A percentile compares a stretch with the other conserved stretches of the same genome.
phyloP scores from a whole-genome alignment of 352 stramenopile genomes.

The Phytopythium boreale region DNA sequence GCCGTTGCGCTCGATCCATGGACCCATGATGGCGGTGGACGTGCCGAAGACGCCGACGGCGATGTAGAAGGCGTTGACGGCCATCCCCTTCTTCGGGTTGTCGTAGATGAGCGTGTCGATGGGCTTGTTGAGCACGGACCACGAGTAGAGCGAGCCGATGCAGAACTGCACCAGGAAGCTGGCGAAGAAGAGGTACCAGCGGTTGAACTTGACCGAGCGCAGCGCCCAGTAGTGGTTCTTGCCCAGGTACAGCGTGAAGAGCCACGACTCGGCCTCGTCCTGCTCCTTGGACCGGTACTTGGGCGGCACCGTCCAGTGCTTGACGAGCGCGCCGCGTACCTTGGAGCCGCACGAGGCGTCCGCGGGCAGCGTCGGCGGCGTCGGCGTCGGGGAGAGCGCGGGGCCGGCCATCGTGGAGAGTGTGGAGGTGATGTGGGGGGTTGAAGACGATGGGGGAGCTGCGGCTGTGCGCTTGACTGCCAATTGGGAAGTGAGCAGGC shows the following conservation, averaged over 20 bases:
- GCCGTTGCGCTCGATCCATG: conserved; percentile 65
- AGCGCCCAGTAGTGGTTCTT: conserved; percentile 51
- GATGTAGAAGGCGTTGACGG: conserved; percentile 74
- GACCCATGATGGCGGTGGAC: conserved; percentile 65
- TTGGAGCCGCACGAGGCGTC: conserved; percentile 29
- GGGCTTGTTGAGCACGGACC: conserved; percentile 71
- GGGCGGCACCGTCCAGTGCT: conserved; percentile 51
- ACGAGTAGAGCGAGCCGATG: conserved; percentile 68
- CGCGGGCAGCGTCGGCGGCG: conserved; percentile 5
- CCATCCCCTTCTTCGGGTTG: conserved; percentile 34
- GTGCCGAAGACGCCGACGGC: conserved; percentile 57
- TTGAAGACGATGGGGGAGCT: neutral
- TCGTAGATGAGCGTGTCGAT: conserved; percentile 51
- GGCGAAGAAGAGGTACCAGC: conserved; percentile 65
- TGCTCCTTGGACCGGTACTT: conserved; percentile 49
- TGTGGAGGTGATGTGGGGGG: neutral
- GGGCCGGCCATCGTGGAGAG: conserved; percentile 18
- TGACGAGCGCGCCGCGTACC: conserved; percentile 20
- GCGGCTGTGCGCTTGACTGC: conserved; percentile 15
- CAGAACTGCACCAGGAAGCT: conserved; percentile 70
- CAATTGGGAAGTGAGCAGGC: conserved; percentile 24
- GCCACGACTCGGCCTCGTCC: conserved; percentile 57
- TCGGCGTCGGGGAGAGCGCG: conserved; percentile 14
- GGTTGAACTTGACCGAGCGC: conserved; percentile 38
- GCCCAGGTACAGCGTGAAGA: conserved; percentile 56